Base-by-base conservation (phyloP, 148 eudicot species). In the Arbutus unedo region DNA sequence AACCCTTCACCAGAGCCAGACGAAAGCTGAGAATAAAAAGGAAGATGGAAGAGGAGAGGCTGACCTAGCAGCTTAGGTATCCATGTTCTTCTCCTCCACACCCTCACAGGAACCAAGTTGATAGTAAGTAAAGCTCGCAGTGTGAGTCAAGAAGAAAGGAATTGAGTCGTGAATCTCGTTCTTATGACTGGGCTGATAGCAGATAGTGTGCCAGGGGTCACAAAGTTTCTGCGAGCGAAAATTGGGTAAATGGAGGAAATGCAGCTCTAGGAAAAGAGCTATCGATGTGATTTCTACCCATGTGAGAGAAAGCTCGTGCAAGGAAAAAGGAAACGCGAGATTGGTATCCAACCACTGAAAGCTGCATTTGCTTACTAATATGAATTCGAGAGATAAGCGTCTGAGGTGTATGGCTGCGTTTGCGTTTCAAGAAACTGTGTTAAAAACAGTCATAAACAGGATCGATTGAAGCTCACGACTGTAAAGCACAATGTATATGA, bases 161-260 rank as follows among this genome's bases (percentile, higher is more conserved):
- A 31, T 31, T 31, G 38, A 31, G 38, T 31, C 38, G 38, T 31
- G 38, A 31, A 31, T 31, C 38, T 31, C 38, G 38, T 31, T 31
- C 38, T 31, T 31, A 31, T 31, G 38, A 31, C 38, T 31, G 38
- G 38, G 38, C 38, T 31, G 38, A 31, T 31, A 31, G 38, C 38
- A 1, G 38, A 31, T 31, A 31, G 38, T 31, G 38, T 31, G 38
- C 38, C 38, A 31, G 38, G 47, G 45, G 60, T 14, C 15, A 8
- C n/a, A 41, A 38, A 21, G 49, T 77, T 55, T 1, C 23, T 54
- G 14, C 7, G 44, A 47, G 15, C 31, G 78, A 25, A n/a, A 76
- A 50, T 76, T 54, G 62, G 60, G 38, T 76, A 25, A 25, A 54
- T 76, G 79, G 60, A 76, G 79, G 62, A 54, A 55, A 11, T 23